A percentile compares a stretch with the other conserved stretches of the same genome.
Evolutionary conservation across 2,329 filamentous ascomycete genomes (phyloP).

Genomic region (Ascochyta viciae-villosae): DNA sequence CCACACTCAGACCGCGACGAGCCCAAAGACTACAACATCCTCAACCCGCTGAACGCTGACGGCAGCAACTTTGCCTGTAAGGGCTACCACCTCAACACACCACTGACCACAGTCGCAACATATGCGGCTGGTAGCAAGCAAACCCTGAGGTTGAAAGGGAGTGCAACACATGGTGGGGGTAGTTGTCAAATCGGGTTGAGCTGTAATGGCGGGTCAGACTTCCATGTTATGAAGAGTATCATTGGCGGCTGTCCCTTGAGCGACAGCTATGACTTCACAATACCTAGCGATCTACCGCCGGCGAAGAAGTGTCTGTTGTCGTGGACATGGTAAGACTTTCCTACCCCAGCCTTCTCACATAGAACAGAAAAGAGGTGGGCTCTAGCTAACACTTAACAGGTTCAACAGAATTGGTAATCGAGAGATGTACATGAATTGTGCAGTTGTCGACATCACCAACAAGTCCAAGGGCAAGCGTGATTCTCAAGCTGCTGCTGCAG

Average conservation of each 20-base stretch:
- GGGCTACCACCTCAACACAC: slow-evolving; percentile 62
- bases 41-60: slow-evolving; percentile 65
- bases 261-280: slow-evolving; percentile 65
- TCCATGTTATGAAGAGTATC: slow-evolving; percentile 71
- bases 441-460: slow-evolving; percentile 66
- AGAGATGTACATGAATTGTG: slow-evolving; percentile 90
- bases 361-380: neutral
- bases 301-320: slow-evolving; percentile 68
- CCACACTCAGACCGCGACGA: slow-evolving; percentile 54
- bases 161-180: slow-evolving; percentile 69
- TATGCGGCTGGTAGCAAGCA: slow-evolving; percentile 69
- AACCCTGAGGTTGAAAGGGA: slow-evolving; percentile 69
- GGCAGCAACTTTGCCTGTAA: slow-evolving; percentile 80
- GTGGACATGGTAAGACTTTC: slow-evolving; percentile 61
- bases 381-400: slow-evolving; percentile 21
- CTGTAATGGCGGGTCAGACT: slow-evolving; percentile 73
- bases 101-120: slow-evolving; percentile 63
- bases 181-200: slow-evolving; percentile 79
- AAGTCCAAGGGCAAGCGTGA: slow-evolving; percentile 58
- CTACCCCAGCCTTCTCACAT: neutral
- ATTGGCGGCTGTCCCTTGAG: slow-evolving; percentile 63
- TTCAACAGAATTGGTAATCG: slow-evolving; percentile 79
- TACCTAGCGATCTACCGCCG: slow-evolving; percentile 68
- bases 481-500: slow-evolving; percentile 53
- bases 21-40: slow-evolving; percentile 72